Base-by-base conservation (phyloP, 345 rosid species). In the Aquilaria sinensis region DNA sequence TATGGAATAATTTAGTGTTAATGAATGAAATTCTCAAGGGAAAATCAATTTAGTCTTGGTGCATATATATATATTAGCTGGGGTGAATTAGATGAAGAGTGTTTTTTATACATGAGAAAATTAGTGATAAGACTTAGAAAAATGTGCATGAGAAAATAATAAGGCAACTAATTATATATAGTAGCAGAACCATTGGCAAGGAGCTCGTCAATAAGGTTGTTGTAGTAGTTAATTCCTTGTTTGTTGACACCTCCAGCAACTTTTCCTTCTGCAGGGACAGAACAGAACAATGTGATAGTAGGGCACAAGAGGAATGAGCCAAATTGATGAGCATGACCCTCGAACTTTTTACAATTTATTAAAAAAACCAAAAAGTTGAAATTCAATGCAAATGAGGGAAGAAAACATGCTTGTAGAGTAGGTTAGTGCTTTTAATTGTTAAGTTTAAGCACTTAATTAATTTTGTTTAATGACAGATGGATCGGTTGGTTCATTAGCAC, bases 1-100 rank as follows among this genome's bases (percentile, higher is more conserved):
- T 32, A 37, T 37, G 5, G 7, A 37, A 37, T 2, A 77, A 61
- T 0, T 80, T 80, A 9, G 77, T 30, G 9, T 37, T 3, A 3
- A 9, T 37, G 43, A 74, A 70, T 12, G 85, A 81, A 2, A 69
- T 56, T 0, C 85, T 88, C 8, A 37, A 1, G 83, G 53, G 33
- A 3, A 33, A 60, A 32, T 65, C 56, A 14, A 59, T 23, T 23
- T 23, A 23, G 23, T 23, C 23, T 23, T 23, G 23, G 23, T 23
- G 23, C 7, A 57, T 57, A 12, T 9, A 57, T 57, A 12, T 9
- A 33, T 52, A 58, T 23, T 23, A 23, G 23, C 23, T 23, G 23
- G 23, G 23, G 0, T 23, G 23, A 58, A 34, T 45, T 7, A 47
- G 62, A 29, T 12, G 10, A 55, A 31, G 49, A 54, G 12, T 43